A percentile compares a stretch with the other conserved stretches of the same genome.
These are phyloP conservation scores for Rutstroemia sp. DNA, from an alignment of 2,329 filamentous ascomycete species.

Conservation along the genomic window DNA sequence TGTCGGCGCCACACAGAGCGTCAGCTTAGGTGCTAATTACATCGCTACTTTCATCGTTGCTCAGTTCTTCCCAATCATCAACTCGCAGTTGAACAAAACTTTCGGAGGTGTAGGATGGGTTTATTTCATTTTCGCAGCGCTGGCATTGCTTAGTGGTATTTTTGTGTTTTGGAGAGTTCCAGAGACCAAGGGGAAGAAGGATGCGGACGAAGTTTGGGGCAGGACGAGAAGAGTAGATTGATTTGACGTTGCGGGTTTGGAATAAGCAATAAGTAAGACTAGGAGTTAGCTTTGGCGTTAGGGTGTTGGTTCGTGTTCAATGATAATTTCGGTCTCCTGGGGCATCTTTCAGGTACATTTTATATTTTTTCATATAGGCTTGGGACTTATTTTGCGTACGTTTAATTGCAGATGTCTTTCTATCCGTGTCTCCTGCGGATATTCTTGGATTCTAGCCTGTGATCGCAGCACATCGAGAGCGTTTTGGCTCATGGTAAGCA, in stretches of 20 bases:
- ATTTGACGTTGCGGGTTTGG: not conserved
- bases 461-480: too few relatives aligned
- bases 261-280: not conserved
- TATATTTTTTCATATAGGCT: too few relatives aligned
- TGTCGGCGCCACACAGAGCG: constrained; percentile 84
- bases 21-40: constrained; percentile 82
- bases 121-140: constrained; percentile 81
- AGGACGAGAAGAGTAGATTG: constrained; percentile 38
- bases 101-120: constrained; percentile 70
- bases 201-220: constrained; percentile 88
- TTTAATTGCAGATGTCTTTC: too few relatives aligned
- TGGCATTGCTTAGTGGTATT: constrained; percentile 59
- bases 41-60: constrained; percentile 86
- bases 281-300: not conserved
- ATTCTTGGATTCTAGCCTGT: too few relatives aligned
- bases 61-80: constrained; percentile 88
- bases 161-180: constrained; percentile 74
- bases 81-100: constrained; percentile 57
- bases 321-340: not conserved
- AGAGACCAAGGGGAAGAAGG: constrained; percentile 80
- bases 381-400: too few relatives aligned
- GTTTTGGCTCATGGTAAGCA: too few relatives aligned
- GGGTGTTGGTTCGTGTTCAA: not conserved
- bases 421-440: too few relatives aligned
- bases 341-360: too few relatives aligned